phyloP scores from a whole-genome alignment of 306 rosid species.

The Lagenaria siceraria region DNA sequence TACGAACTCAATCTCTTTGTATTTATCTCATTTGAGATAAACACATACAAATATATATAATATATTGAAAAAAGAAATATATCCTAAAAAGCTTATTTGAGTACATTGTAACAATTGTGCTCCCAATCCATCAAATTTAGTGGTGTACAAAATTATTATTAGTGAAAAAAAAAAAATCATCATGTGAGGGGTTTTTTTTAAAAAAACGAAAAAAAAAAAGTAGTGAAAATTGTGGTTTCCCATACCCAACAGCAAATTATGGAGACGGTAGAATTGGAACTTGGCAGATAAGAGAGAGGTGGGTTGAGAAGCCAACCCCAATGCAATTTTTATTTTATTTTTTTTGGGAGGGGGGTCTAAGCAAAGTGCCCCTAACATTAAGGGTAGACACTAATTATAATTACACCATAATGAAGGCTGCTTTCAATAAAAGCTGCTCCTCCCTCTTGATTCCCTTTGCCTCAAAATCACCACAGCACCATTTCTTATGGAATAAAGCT shows the following conservation, averaged over 20 bases:
- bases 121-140: neutral
- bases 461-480: slow-evolving; percentile 57
- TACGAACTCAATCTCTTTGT: too few species aligned
- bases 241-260: slow-evolving; percentile 1
- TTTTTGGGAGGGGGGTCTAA: slow-evolving; percentile 3
- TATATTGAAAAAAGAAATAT: too few species aligned
- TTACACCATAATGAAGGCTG: slow-evolving; percentile 86
- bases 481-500: slow-evolving; percentile 46
- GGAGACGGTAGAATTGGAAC: neutral
- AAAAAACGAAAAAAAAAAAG: neutral
- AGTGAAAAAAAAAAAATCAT: neutral
- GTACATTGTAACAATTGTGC: neutral
- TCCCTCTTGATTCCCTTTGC: slow-evolving; percentile 52
- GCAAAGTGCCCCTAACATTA: slow-evolving; percentile 39
- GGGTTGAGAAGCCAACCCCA: neutral
- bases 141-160: neutral
- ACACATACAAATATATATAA: too few species aligned
- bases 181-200: neutral
- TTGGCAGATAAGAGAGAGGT: neutral
- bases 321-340: neutral
- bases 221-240: neutral
- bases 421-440: slow-evolving; percentile 1
- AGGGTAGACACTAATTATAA: slow-evolving; percentile 74
- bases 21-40: too few species aligned
- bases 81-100: neutral